Base-by-base conservation (phyloP, 2,329 filamentous ascomycete species). In the Diaporthe batatas region DNA sequence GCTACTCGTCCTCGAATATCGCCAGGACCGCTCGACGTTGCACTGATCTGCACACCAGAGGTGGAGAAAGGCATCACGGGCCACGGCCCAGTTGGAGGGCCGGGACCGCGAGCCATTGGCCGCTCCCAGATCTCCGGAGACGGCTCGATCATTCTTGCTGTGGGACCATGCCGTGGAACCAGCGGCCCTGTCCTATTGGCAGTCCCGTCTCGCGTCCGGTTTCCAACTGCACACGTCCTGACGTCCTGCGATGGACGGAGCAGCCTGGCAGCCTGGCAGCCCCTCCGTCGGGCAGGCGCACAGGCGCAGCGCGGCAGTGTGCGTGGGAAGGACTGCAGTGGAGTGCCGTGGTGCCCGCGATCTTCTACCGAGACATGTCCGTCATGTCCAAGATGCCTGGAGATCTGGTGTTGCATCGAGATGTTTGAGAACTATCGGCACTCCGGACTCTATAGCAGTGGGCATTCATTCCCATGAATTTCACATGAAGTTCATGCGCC, bases 111-210 rank as follows among this genome's bases (percentile, higher is more conserved):
- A 67, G 32, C 62, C 47, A 67, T 58, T 70, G 67, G 57, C 39
- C 23, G 39, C 49, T 65, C 29, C 67, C 71, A 44, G 62, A 18
- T 29, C 53, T 25, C 54, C n/a, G 58, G 67, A 70, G 47, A 36
- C 57, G 58, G 44, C 62, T 67, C 62, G 32, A 67, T 53, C 44
- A 39, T 25, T 25, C 39, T 51, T 16, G 36, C 47, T 67, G 32
- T 53, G 47, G 47, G 2, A 67, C 62, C 32, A 25, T n/a, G 62
- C 47, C 16, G 62, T 67, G 62, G 29, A 53, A 67, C 62, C 39
- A 54, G 53, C 59, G 39, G 70, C 70, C 32, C 59, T 59, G 62
- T 72, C 70, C 70, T 49, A 72, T 72, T 68, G 70, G 12, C 62
- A 14, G 36, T 14, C 58, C 58, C 39, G 39, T 64, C 14, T 29